phyloP scores from a whole-genome alignment of 164 flowering plant genomes.

The Cinnamomum chago region DNA sequence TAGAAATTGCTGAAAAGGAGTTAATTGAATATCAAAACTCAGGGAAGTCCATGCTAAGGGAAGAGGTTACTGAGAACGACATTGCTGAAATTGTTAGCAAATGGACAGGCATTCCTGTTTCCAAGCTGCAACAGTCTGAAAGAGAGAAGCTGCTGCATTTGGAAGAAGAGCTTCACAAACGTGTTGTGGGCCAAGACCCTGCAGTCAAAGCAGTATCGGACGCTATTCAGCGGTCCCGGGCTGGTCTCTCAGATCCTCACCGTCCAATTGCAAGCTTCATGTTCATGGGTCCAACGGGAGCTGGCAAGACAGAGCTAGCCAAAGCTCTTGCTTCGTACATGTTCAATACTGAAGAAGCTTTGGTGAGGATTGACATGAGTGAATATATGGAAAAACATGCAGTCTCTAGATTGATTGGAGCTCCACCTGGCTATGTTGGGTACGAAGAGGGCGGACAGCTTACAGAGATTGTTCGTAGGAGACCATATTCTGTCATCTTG shows the following conservation, averaged over 20 bases:
- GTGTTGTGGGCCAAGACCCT: conserved; percentile 94
- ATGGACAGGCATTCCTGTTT: conserved; percentile 98
- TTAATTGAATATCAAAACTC: conserved; percentile 72
- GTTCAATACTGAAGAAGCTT: conserved; percentile 95
- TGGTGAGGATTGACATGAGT: conserved; percentile 96
- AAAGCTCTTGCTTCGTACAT: conserved; percentile 89
- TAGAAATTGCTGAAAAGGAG: conserved; percentile 73
- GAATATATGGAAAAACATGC: conserved; percentile 99
- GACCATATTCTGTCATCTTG: conserved; percentile 89
- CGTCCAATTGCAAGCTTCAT: conserved; percentile 99
- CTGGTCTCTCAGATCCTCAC: conserved; percentile 93
- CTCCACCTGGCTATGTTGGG: conserved; percentile 99
- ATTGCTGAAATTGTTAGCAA: conserved; percentile 96
- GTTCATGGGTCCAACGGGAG: conserved; percentile 99
- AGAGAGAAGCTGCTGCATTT: conserved; percentile 78
- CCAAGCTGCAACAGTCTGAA: conserved; percentile 93
- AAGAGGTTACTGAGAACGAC: conserved; percentile 82
- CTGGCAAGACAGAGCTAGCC: conserved; percentile 96
- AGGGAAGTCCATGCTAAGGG: conserved; percentile 95
- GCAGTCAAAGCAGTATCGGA: conserved; percentile 91
- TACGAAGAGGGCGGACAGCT: conserved; percentile 99
- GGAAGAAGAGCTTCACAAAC: conserved; percentile 88
- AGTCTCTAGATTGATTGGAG: conserved; percentile 92
- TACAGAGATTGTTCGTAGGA: conserved; percentile 84
- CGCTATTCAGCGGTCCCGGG: conserved; percentile 94